Percentiles rank a stretch among this genome's conserved stretches.
Conservation (phyloP, 768 basidiomycete species). For the Lactarius hatsudake region DNA sequence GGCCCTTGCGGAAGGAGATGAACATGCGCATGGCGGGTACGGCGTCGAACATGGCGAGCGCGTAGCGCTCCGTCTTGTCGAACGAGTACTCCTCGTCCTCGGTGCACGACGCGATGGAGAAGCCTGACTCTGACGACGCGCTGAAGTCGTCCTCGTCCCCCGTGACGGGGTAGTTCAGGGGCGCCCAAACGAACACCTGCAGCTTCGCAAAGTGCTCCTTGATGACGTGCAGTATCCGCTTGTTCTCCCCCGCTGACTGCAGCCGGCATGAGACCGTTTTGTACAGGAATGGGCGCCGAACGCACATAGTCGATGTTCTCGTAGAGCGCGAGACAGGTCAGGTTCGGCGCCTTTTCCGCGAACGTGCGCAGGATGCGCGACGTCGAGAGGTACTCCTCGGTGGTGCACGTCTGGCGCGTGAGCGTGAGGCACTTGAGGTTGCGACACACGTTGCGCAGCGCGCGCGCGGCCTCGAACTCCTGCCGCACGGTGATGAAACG, state of each 20-base stretch:
- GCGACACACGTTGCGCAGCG: neutral
- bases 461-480: constrained; percentile 13
- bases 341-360: constrained; percentile 15
- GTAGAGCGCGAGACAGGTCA: constrained; percentile 22
- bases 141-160: constrained; percentile 11
- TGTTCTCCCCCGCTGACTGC: constrained; percentile 24
- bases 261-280: too few species aligned
- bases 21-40: constrained; percentile 23
- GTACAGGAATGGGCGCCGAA: neutral
- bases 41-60: constrained; percentile 18
- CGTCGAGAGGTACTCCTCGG: constrained; percentile 20
- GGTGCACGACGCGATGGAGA: constrained; percentile 21
- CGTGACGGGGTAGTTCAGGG: constrained; percentile 8
- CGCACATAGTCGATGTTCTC: constrained; percentile 24
- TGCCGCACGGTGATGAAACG: constrained; percentile 13
- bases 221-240: constrained; percentile 19
- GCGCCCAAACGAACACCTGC: constrained; percentile 25
- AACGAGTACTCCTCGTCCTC: constrained; percentile 18
- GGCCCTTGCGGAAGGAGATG: constrained; percentile 22
- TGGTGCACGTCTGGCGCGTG: neutral
- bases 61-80: constrained; percentile 23
- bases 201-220: constrained; percentile 16
- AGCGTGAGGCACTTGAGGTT: constrained; percentile 22
- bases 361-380: constrained; percentile 17
- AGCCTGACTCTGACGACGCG: constrained; percentile 15